phyloP scores from a whole-genome alignment of 1,139 yeast species.

The Debaryomyces psychrophilus region DNA sequence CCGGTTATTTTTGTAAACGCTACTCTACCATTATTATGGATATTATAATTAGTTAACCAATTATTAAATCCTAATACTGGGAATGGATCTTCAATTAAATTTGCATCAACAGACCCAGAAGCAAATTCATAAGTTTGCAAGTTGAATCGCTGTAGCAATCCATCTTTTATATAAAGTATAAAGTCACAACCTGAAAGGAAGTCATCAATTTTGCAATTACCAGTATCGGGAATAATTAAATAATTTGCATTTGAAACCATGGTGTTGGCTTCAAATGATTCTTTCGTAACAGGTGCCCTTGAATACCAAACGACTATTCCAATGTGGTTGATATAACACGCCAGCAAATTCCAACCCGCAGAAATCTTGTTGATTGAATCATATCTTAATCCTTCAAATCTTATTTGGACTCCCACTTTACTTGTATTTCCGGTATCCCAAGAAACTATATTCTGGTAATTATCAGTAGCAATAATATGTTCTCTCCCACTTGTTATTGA shows the following conservation, averaged over 20 bases:
- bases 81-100: slow-evolving; percentile 10
- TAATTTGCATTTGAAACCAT: slow-evolving; percentile 38
- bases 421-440: slow-evolving; percentile 61
- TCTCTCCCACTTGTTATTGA: slow-evolving; percentile 67
- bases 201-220: slow-evolving; percentile 48
- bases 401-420: slow-evolving; percentile 50
- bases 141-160: slow-evolving; percentile 47
- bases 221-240: slow-evolving; percentile 44
- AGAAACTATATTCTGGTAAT: slow-evolving; percentile 53
- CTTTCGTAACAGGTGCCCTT: slow-evolving; percentile 38
- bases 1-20: slow-evolving; percentile 53
- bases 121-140: slow-evolving; percentile 6
- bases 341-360: slow-evolving; percentile 73
- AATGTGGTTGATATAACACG: slow-evolving; percentile 50
- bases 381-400: slow-evolving; percentile 30
- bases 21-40: slow-evolving; percentile 17
- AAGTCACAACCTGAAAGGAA: slow-evolving; percentile 58
- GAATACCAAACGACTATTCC: slow-evolving; percentile 67
- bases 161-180: slow-evolving; percentile 54
- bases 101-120: slow-evolving; percentile 9
- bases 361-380: slow-evolving; percentile 39
- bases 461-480: slow-evolving; percentile 66
- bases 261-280: slow-evolving; percentile 22
- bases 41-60: slow-evolving; percentile 31
- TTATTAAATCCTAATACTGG: slow-evolving; percentile 29